Base-by-base conservation (phyloP, 805 yeast species). In the Lipomyces yamadae region DNA sequence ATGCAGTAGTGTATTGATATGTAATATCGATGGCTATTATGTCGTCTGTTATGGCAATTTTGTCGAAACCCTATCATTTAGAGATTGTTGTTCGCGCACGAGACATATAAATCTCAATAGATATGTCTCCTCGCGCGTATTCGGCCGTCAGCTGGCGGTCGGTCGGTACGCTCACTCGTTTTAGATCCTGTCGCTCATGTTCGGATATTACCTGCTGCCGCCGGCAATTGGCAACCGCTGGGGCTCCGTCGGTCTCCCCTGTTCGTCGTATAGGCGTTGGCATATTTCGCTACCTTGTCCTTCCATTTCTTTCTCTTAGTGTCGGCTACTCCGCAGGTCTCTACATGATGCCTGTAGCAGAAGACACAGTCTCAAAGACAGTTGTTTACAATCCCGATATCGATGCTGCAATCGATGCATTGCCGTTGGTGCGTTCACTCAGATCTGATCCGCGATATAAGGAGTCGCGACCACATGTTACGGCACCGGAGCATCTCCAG, bases 391-490 rank as follows among this genome's bases (percentile, higher is more conserved):
- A 59, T 42, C 35, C 45, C 29, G 58, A 15, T 13, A 34, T 39
- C 29, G 67, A 64, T 35, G 61, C 67, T 3, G 60, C 48, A n/a
- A 42, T 65, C n/a, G 45, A 6, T 33, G 33, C 54, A 1, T 32
- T 61, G 15, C 61, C 60, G 11, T 34, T 58, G 34, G 65, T 65
- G 32, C 15, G 39, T 34, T 32, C 71, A 35, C 66, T 77, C 39
- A 74, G 77, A 2, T 60, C 66, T 4, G 67, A 70, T 48, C 65
- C 73, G 7, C 62, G 63, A 0, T 74, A 62, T 57, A 56, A 15
- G 11, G 79, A 77, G 64, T 56, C 72, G 2, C 60, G 72, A 11
- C 76, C 77, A 48, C 76, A 72, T 56, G 73, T 68, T 30, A 65
- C 65, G 13, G 62, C 72, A 15, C 80, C 79, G 0, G 61, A 48